phyloP scores from a whole-genome alignment of 768 basidiomycete genomes.

The Suillus americanus region DNA sequence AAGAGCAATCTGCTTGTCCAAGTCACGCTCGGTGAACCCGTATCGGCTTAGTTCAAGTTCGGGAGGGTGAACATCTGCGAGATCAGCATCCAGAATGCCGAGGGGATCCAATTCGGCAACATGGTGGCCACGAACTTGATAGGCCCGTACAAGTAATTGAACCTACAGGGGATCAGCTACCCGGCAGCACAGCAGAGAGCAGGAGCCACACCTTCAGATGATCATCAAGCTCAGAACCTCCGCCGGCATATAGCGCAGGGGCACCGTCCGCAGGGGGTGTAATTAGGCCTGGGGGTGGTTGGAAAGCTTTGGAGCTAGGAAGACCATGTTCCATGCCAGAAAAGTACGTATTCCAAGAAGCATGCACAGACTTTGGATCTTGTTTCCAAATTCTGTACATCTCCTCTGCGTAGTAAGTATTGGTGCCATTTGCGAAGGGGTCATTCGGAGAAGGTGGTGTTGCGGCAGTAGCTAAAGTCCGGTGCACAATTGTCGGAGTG shows the following conservation, averaged over 20 bases:
- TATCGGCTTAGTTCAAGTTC: conserved; percentile 94
- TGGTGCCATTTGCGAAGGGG: conserved; percentile 90
- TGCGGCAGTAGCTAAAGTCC: conserved; percentile 47
- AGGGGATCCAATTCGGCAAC: conserved; percentile 95
- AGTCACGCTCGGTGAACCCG: conserved; percentile 91
- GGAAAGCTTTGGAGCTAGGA: conserved; percentile 76
- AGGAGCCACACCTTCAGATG: conserved; percentile 77
- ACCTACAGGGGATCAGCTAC: conserved; percentile 50
- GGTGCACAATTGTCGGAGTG: conserved; percentile 22
- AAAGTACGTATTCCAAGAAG: conserved; percentile 95
- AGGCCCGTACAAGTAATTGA: conserved; percentile 96
- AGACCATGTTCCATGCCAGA: conserved; percentile 89
- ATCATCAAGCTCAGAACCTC: conserved; percentile 82
- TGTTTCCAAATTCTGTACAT: conserved; percentile 94
- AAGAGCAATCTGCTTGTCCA: conserved; percentile 92
- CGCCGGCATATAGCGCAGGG: conserved; percentile 65
- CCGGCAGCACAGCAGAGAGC: conserved; percentile 1
- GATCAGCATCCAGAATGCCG: conserved; percentile 88
- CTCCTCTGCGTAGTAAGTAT: conserved; percentile 93
- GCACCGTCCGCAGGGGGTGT: conserved; percentile 77
- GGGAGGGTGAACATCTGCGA: conserved; percentile 73
- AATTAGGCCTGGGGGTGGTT: conserved; percentile 74
- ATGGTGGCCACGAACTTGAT: conserved; percentile 98
- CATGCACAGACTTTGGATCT: conserved; percentile 90
- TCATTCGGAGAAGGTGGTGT: conserved; percentile 73